A percentile compares a stretch with the other conserved stretches of the same genome.
These are phyloP conservation scores for Kodamaea fungicola DNA, from an alignment of 1,139 yeast species.

Conservation along the genomic window DNA sequence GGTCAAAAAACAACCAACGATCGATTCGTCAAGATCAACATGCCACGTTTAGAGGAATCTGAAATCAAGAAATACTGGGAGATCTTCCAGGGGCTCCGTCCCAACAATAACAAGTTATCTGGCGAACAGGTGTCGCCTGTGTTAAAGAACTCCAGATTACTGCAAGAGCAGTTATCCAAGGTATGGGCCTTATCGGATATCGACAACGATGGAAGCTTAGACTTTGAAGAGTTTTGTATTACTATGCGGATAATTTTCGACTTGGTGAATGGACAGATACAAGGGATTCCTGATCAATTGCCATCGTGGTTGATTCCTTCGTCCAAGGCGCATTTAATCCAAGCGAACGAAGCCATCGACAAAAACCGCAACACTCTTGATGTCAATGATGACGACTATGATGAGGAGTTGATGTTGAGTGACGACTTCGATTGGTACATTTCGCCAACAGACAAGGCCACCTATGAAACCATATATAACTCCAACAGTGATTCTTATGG, in stretches of 20 bases:
- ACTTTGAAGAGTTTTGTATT: conserved; percentile 95
- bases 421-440: conserved; percentile 94
- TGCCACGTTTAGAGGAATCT: conserved; percentile 83
- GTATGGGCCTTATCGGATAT: conserved; percentile 94
- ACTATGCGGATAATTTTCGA: conserved; percentile 95
- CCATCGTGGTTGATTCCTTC: conserved; percentile 95
- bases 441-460: conserved; percentile 76
- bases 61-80: conserved; percentile 97
- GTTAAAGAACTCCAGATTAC: conserved; percentile 81
- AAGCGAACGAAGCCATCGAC: conserved; percentile 67
- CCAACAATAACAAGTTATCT: conserved; percentile 69
- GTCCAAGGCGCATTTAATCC: conserved; percentile 77
- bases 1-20: neutral
- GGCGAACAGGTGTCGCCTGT: conserved; percentile 88
- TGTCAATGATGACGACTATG: conserved; percentile 34
- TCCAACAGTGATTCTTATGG: conserved; percentile 79
- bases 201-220: conserved; percentile 85
- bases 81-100: conserved; percentile 85
- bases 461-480: conserved; percentile 76
- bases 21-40: conserved; percentile 10
- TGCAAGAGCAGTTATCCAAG: conserved; percentile 68
- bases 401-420: conserved; percentile 49
- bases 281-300: conserved; percentile 61
- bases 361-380: conserved; percentile 17
- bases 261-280: conserved; percentile 70